Conservation (phyloP, 495 filamentous ascomycete genomes). For the Hypoxylon lienhwacheense region DNA sequence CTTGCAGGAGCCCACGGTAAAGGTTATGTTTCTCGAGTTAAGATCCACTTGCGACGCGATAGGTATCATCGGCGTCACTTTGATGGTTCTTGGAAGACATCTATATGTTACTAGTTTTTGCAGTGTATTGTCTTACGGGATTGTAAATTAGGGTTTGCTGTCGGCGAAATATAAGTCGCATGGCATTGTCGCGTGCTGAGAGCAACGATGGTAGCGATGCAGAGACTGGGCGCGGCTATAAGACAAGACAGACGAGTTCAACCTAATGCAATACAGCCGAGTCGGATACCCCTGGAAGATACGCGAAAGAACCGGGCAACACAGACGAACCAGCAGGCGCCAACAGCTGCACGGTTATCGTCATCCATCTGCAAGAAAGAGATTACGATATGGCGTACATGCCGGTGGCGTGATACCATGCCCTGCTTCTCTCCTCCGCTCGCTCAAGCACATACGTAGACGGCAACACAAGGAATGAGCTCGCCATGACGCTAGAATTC, state of each 20-base stretch:
- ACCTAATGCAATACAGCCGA: constrained; percentile 36
- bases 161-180: constrained; percentile 37
- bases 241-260: constrained; percentile 21
- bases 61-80: not conserved
- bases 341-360: constrained; percentile 36
- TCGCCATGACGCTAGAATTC: constrained; percentile 10
- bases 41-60: constrained; percentile 1
- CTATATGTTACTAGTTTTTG: constrained; percentile 6
- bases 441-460: constrained; percentile 7
- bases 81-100: not conserved
- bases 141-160: constrained; percentile 21
- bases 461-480: not conserved
- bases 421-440: not conserved
- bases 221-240: constrained; percentile 33
- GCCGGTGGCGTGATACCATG: constrained; percentile 28
- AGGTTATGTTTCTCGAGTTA: constrained; percentile 10
- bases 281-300: constrained; percentile 34
- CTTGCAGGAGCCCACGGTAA: constrained; percentile 7
- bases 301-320: constrained; percentile 33
- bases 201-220: constrained; percentile 15
- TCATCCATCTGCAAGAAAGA: constrained; percentile 27
- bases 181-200: constrained; percentile 34
- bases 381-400: constrained; percentile 12
- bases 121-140: not conserved
- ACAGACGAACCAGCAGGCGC: constrained; percentile 16